Base-by-base conservation (phyloP, 306 rosid species). In the Rubus parviflorus region DNA sequence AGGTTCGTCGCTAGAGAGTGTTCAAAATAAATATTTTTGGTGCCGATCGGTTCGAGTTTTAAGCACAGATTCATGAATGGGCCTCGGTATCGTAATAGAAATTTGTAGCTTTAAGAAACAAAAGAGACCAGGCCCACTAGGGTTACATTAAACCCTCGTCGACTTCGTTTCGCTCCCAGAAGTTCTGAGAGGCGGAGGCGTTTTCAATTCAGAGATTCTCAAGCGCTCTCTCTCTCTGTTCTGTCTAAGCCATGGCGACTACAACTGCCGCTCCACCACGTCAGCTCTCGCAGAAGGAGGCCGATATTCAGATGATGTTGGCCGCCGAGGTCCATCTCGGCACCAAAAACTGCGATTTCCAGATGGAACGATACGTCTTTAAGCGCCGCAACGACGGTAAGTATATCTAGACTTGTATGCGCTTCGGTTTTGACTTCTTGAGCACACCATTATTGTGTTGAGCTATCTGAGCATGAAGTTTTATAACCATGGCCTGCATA, bases 301-400 rank as follows among this genome's bases (percentile, higher is more conserved):
- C 87, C 8, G 96, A 90, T 84, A 90, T 94, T 52, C 91, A 90
- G 86, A 85, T 94, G 93, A 92, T 92, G 97, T 67, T 94, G 77
- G 94, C 97, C 0, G 93, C 97, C 7, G 91, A 92, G 16, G 97
- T 89, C 13, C 98, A 94, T 40, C 87, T 94, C 19, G 98, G 98
- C 62, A 94, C 98, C 42, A 91, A 92, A 25, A 94, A 91, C 73
- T 90, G 94, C 12, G 88, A 94, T 42, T 92, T 85, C 14, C 98
- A 94, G 73, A 92, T 94, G 97, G 98, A 90, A n/a, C 86, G 98
- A 1, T 94, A 91, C 74, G 94, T 86, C 37, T 94, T 91, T 87
- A 94, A 94, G 85, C 92, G 98, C 74, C 94, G 98, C 7, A 87
- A 84, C 7, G 98, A 94, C 11, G 98, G 98, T 93, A 22, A 8